A percentile compares a stretch with the other conserved stretches of the same genome.
Evolutionary conservation across 75 land plant genomes (phyloP).

Genomic region (Sequoiadendron giganteum): DNA sequence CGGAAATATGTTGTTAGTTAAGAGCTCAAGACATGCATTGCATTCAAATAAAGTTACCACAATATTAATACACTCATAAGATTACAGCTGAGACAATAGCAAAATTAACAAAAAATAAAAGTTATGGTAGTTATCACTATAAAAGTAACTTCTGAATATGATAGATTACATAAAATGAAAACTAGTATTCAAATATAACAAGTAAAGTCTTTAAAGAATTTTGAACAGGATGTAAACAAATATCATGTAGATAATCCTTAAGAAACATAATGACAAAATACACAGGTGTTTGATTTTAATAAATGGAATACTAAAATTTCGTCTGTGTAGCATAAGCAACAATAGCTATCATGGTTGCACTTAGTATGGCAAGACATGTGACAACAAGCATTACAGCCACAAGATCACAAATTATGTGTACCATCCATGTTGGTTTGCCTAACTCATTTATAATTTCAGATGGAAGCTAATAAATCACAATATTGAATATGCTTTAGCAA

Average conservation of each 20-base stretch:
- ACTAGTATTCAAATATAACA: not conserved
- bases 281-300: not conserved
- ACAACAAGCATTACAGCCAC: not conserved
- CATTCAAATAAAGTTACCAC: not conserved
- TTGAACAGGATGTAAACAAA: not conserved
- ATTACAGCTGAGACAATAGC: not conserved
- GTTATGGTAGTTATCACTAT: not conserved
- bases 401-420: not conserved
- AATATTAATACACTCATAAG: not conserved
- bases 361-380: not conserved
- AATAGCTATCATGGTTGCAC: not conserved
- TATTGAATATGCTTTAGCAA: not conserved
- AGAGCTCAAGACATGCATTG: not conserved
- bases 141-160: not conserved
- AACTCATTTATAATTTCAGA: not conserved
- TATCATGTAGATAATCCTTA: not conserved
- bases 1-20: not conserved
- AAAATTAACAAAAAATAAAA: no score
- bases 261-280: not conserved
- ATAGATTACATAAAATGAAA: not conserved
- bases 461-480: not conserved
- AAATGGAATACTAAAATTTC: not conserved
- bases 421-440: not conserved
- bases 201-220: not conserved
- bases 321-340: not conserved